phyloP scores from a whole-genome alignment of 805 yeast genomes.

The Yamadazyma nakazawae region DNA sequence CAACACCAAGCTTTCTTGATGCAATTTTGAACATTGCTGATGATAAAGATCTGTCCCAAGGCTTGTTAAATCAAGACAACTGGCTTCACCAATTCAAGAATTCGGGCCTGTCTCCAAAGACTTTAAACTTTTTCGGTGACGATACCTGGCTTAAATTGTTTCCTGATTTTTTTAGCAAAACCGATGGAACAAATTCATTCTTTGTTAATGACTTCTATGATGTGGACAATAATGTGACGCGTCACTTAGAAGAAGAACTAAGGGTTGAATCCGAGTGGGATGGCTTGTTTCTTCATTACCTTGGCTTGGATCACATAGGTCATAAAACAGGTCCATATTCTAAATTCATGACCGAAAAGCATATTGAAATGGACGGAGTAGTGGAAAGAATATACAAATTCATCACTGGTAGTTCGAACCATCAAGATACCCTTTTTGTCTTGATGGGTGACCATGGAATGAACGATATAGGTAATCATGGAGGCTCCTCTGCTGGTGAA shows the following conservation, averaged over 20 bases:
- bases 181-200: conserved; percentile 90
- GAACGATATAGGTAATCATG: conserved; percentile 95
- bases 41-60: conserved; percentile 69
- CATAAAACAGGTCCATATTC: conserved; percentile 94
- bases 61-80: conserved; percentile 72
- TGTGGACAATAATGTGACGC: conserved; percentile 89
- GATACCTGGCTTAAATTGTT: conserved; percentile 96
- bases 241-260: conserved; percentile 71
- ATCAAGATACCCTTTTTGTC: conserved; percentile 56
- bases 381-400: conserved; percentile 47
- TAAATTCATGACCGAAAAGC: conserved; percentile 76
- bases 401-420: conserved; percentile 14
- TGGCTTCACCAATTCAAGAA: conserved; percentile 72
- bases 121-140: conserved; percentile 87
- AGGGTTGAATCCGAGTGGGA: conserved; percentile 60
- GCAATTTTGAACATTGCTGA: conserved; percentile 94
- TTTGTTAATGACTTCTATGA: conserved; percentile 93
- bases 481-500: conserved; percentile 91
- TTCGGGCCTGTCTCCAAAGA: conserved; percentile 22
- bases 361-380: conserved; percentile 78
- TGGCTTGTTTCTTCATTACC: conserved; percentile 78
- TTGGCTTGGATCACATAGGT: conserved; percentile 96
- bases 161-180: conserved; percentile 49
- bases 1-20: conserved; percentile 90
- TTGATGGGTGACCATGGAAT: conserved; percentile 94